Conservation (phyloP, 148 eudicot genomes). For the Dysphania ambrosioides region DNA sequence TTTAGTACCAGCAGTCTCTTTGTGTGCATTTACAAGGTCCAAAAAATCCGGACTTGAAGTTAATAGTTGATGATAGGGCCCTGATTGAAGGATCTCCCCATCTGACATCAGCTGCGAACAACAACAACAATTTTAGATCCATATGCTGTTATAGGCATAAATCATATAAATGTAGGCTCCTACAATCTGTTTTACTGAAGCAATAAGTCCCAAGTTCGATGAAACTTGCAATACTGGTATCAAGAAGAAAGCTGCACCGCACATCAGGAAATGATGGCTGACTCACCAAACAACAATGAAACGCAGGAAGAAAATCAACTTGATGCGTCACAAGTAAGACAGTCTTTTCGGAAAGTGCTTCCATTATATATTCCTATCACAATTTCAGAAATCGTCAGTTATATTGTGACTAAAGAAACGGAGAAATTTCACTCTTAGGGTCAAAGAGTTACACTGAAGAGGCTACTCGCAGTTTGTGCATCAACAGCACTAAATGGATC, state of each 20-base stretch:
- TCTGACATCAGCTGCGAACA: conserved; percentile 76
- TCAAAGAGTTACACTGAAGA: conserved; percentile 53
- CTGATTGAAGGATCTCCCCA: conserved; percentile 68
- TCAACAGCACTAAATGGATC: conserved; percentile 99
- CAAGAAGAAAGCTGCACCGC: conserved; percentile 1
- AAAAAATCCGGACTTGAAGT: conserved; percentile 63
- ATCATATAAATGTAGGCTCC: background rate
- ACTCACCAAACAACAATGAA: conserved; percentile 77
- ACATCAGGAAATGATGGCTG: background rate
- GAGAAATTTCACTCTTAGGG: background rate
- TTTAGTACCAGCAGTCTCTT: conserved; percentile 79
- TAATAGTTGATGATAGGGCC: conserved; percentile 58
- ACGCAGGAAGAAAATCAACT: conserved; percentile 96
- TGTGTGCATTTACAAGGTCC: conserved; percentile 82
- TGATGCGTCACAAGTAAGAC: conserved; percentile 93
- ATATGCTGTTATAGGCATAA: no score
- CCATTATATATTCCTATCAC: conserved; percentile 88
- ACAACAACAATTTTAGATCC: no score
- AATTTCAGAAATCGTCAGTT: background rate
- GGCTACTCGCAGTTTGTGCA: conserved; percentile 88
- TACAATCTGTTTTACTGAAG: background rate
- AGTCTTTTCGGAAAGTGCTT: conserved; percentile 73
- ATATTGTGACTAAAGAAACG: background rate
- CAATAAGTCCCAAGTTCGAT: background rate
- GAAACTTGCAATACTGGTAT: background rate